phyloP scores from a whole-genome alignment of 805 yeast genomes.

The Starmera pachycereana region DNA sequence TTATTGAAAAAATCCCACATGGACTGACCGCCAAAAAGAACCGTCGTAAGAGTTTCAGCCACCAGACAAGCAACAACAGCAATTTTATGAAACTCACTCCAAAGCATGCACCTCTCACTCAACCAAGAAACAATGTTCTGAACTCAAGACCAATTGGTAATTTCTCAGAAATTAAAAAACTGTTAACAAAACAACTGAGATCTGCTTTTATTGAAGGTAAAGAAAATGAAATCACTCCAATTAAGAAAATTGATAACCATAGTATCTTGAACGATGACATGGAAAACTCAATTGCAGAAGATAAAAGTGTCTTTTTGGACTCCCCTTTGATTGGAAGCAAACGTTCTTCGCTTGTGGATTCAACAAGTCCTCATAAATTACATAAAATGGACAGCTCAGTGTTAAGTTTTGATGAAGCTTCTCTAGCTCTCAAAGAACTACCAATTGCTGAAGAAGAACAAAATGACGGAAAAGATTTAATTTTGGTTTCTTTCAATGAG shows the following conservation, averaged over 20 bases:
- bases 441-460: constrained; percentile 1
- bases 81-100: background rate
- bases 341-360: background rate
- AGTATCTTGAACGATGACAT: constrained; percentile 7
- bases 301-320: background rate
- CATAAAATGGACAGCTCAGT: constrained; percentile 12
- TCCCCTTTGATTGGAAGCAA: background rate
- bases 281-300: constrained; percentile 4
- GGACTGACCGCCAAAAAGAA: constrained; percentile 27
- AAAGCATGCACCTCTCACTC: constrained; percentile 10
- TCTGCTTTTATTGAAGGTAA: constrained; percentile 1
- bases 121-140: constrained; percentile 20
- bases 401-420: background rate
- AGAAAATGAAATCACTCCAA: background rate
- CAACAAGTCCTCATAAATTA: constrained; percentile 3
- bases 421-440: background rate
- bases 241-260: background rate
- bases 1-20: constrained; percentile 30
- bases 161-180: constrained; percentile 13
- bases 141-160: constrained; percentile 14
- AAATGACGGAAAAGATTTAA: constrained; percentile 1
- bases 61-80: background rate
- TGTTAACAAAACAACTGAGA: constrained; percentile 5
- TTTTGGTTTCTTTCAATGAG: background rate
- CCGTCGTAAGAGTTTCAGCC: constrained; percentile 17